Evolutionary conservation across 176 grass and related monocot species (phyloP), one percentile per base, ranked within the genome.

Genomic region (Lolium rigidum): DNA sequence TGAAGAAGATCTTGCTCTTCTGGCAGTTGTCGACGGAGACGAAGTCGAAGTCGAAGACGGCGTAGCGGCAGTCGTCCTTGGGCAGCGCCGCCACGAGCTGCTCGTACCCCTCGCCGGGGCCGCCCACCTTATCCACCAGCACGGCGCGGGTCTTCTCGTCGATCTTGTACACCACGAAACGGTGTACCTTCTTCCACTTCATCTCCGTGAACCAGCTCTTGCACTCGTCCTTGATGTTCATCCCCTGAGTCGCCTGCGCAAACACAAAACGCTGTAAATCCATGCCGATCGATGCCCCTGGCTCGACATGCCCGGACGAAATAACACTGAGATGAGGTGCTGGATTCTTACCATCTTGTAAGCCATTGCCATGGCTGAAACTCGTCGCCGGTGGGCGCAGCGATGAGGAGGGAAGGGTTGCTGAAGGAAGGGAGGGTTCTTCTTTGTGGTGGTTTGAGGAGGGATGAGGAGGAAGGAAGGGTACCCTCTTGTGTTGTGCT

Each of bases 1-100:
- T 98, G 91, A 98, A 95, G 91, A 98, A 98, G 75, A 98, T 98
- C 89, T 98, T 98, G 95, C 95, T 98, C 88, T 98, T 98, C 89
- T 92, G 91, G 91, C 95, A 98, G 79, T 98, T 98, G 86, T 98
- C 95, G 68, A 89, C 83, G 87, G 85, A 87, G 91, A 98, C 89
- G 86, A 98, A 98, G 79, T 98, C 95, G 82, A 95, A 98, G 87
- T 98, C 93, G 65, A 98, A 98, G 83, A 98, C 95, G 59, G 95
- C 95, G 83, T 98, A 98, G 87, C 95, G 95, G 89, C 95, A 98
- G 88, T 98, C 95, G 77, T 98, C 93, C 21, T 56, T 38, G 17
- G 95, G 95, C 50, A 98, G 89, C 41, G 93, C 88, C 69, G 95
- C 93, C 28, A 94, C 89, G 18, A 98, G 90, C 87, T 91, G 91